Evolutionary conservation across 139 green algal genomes (phyloP).

Genomic region (Chlamydomonas asymmetrica): DNA sequence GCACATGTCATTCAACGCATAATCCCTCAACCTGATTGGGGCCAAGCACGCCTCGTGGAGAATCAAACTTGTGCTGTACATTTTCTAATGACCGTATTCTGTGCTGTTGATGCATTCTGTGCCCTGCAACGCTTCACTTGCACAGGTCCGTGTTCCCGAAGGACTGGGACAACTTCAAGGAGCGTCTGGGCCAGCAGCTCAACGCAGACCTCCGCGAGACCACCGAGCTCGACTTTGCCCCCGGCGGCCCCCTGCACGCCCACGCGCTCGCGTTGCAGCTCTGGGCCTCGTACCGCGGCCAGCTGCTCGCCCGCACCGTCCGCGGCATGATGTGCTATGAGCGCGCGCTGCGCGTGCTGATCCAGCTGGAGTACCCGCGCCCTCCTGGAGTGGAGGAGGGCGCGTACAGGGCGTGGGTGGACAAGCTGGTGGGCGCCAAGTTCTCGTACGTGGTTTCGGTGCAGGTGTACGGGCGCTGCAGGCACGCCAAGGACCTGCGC

Average conservation of each 20-base stretch:
- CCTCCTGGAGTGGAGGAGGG: background rate
- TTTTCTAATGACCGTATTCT: no score
- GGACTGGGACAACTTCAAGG: constrained; percentile 28
- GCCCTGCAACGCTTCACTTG: no score
- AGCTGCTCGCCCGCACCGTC: constrained; percentile 81
- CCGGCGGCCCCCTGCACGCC: constrained; percentile 9
- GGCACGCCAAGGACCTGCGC: constrained; percentile 11
- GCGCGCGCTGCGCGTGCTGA: constrained; percentile 49
- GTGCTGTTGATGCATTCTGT: no score
- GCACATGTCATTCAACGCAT: no score
- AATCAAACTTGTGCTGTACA: no score
- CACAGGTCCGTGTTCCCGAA: constrained; percentile 29
- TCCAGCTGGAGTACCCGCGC: constrained; percentile 15
- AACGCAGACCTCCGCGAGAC: background rate
- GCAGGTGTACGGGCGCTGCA: constrained; percentile 49
- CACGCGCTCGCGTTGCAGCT: constrained; percentile 19
- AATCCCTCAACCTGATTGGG: no score
- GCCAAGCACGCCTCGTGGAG: no score
- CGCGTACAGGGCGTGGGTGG: constrained; percentile 24
- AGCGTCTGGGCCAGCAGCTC: constrained; percentile 8
- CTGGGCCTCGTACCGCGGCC: constrained; percentile 60
- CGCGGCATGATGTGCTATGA: constrained; percentile 71
- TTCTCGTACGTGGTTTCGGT: constrained; percentile 75
- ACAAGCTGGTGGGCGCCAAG: constrained; percentile 64
- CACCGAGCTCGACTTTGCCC: constrained; percentile 6